Conservation (phyloP, 148 eudicot species). For the Amaranthus palmeri region DNA sequence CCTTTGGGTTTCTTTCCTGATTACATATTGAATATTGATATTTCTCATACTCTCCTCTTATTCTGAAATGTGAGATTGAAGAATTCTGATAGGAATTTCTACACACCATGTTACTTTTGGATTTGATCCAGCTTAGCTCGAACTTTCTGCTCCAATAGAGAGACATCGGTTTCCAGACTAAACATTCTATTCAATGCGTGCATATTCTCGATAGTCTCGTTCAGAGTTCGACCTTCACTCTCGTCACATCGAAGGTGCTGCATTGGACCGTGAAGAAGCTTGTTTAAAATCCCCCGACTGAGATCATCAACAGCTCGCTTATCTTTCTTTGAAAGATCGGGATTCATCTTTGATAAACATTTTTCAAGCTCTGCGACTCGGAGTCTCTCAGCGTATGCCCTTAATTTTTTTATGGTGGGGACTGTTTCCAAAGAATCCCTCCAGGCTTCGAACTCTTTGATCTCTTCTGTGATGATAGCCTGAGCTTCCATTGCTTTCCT, state of each 20-base stretch:
- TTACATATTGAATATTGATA: constrained; percentile 13
- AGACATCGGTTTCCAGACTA: constrained; percentile 82
- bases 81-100: constrained; percentile 17
- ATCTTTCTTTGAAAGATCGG: constrained; percentile 63
- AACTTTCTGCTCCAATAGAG: constrained; percentile 85
- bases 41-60: constrained; percentile 31
- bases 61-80: constrained; percentile 28
- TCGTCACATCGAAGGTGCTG: constrained; percentile 95
- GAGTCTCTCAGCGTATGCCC: constrained; percentile 92
- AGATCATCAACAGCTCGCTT: constrained; percentile 78
- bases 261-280: constrained; percentile 92
- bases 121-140: constrained; percentile 84
- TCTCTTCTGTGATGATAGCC: constrained; percentile 63
- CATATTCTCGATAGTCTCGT: constrained; percentile 89
- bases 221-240: constrained; percentile 74
- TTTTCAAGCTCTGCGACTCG: constrained; percentile 78
- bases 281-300: constrained; percentile 84
- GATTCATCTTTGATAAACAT: constrained; percentile 74
- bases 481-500: constrained; percentile 93
- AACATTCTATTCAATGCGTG: constrained; percentile 93
- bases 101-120: constrained; percentile 42
- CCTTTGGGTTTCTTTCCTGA: constrained; percentile 12
- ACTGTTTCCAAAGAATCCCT: constrained; percentile 92
- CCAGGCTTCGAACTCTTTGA: constrained; percentile 85
- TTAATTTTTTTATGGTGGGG: constrained; percentile 84